Evolutionary conservation across 768 basidiomycete species (phyloP).

Genomic region (Trametes gibbosa): DNA sequence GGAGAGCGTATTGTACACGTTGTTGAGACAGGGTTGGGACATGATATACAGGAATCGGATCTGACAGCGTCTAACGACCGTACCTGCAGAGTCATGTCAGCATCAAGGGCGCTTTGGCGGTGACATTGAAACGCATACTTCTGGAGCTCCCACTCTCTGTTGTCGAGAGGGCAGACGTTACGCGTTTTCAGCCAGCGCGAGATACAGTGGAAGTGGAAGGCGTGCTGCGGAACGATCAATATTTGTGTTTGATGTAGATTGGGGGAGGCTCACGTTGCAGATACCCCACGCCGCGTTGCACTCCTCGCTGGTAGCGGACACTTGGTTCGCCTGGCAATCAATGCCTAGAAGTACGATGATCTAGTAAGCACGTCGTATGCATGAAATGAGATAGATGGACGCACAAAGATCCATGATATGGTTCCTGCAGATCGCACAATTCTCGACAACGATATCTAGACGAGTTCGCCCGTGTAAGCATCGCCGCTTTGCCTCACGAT

Average conservation of each 20-base stretch:
- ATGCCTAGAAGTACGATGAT: conserved; percentile 61
- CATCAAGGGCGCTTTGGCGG: background rate
- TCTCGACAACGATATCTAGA: conserved; percentile 96
- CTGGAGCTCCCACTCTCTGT: conserved; percentile 96
- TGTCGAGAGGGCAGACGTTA: conserved; percentile 92
- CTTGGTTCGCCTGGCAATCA: conserved; percentile 99
- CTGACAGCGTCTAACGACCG: conserved; percentile 34
- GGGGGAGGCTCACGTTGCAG: conserved; percentile 71
- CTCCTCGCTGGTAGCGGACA: conserved; percentile 93
- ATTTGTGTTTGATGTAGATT: background rate
- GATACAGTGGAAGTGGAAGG: conserved; percentile 99
- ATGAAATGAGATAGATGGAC: conserved; percentile 29
- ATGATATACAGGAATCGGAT: conserved; percentile 8
- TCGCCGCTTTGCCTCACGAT: background rate
- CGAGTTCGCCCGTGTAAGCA: background rate
- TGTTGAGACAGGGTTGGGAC: background rate
- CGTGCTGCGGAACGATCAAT: conserved; percentile 58
- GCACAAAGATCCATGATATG: conserved; percentile 99
- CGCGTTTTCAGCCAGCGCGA: conserved; percentile 98
- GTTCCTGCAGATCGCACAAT: conserved; percentile 99
- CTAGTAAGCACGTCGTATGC: background rate
- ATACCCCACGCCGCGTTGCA: conserved; percentile 99
- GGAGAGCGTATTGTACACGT: conserved; percentile 10
- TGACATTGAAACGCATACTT: conserved; percentile 57
- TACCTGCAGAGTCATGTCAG: conserved; percentile 31